These are phyloP conservation scores for Aspergillus transmontanensis DNA, from an alignment of 2,329 filamentous ascomycete species.

Conservation along the genomic window DNA sequence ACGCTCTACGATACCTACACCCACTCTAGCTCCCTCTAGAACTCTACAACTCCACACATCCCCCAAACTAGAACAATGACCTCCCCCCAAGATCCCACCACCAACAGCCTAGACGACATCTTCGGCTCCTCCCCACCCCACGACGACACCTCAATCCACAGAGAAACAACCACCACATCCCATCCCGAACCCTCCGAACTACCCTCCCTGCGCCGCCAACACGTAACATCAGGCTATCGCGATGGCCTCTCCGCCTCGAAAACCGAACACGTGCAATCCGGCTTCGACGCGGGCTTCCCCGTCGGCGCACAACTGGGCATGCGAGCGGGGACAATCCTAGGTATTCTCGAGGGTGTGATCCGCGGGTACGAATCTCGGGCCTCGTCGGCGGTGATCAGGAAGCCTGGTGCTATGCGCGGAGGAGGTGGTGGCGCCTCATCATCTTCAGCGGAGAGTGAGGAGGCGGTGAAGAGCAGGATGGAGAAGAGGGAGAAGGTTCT, in stretches of 20 bases:
- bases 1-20: neutral
- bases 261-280: slow-evolving; percentile 73
- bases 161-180: neutral
- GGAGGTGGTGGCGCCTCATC: slow-evolving; percentile 4
- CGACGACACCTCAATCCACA: neutral
- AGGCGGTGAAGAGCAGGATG: slow-evolving; percentile 29
- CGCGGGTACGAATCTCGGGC: slow-evolving; percentile 33
- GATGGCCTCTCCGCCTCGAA: slow-evolving; percentile 82
- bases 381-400: slow-evolving; percentile 30
- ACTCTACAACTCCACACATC: too few species aligned
- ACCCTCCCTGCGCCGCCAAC: slow-evolving; percentile 71
- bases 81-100: neutral
- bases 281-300: slow-evolving; percentile 89
- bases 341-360: slow-evolving; percentile 72
- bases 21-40: neutral
- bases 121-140: slow-evolving; percentile 43
- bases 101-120: slow-evolving; percentile 41
- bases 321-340: slow-evolving; percentile 72
- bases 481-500: slow-evolving; percentile 39
- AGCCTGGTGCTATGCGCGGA: slow-evolving; percentile 22
- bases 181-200: slow-evolving; percentile 64
- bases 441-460: neutral
- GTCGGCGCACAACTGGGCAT: slow-evolving; percentile 81
- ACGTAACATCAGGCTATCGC: slow-evolving; percentile 85
- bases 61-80: neutral